Evolutionary conservation across 1,139 yeast species (phyloP).

Genomic region (Nakaseomyces glabratus): DNA sequence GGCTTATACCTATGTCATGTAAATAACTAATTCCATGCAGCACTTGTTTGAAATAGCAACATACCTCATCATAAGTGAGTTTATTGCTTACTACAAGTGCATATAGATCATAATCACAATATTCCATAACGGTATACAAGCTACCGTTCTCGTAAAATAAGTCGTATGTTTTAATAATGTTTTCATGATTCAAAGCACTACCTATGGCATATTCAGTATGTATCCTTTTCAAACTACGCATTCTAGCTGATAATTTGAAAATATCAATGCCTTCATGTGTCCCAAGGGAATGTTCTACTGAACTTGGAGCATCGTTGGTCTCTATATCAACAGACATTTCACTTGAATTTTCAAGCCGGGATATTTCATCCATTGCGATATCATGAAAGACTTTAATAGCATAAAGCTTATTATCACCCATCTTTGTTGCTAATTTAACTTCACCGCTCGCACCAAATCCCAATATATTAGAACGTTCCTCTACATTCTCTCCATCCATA

Average conservation of each 20-base stretch:
- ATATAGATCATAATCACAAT: constrained; percentile 86
- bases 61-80: constrained; percentile 69
- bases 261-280: neutral
- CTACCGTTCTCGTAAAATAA: constrained; percentile 50
- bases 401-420: constrained; percentile 67
- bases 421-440: constrained; percentile 68
- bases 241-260: neutral
- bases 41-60: constrained; percentile 81
- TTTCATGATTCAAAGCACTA: constrained; percentile 85
- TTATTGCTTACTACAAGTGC: constrained; percentile 92
- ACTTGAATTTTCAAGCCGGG: neutral
- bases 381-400: constrained; percentile 35
- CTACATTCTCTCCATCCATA: no score
- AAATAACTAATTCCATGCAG: constrained; percentile 70
- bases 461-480: no score
- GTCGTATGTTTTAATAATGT: constrained; percentile 83
- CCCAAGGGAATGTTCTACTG: neutral
- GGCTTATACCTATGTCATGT: constrained; percentile 81
- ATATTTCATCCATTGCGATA: constrained; percentile 1
- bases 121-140: constrained; percentile 90
- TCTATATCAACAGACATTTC: neutral
- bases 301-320: neutral
- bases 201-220: constrained; percentile 95
- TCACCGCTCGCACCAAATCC: constrained; percentile 84
- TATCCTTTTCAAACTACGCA: constrained; percentile 56